Conservation (phyloP, 352 stramenopile genomes). For the Phytophthora syringae region DNA sequence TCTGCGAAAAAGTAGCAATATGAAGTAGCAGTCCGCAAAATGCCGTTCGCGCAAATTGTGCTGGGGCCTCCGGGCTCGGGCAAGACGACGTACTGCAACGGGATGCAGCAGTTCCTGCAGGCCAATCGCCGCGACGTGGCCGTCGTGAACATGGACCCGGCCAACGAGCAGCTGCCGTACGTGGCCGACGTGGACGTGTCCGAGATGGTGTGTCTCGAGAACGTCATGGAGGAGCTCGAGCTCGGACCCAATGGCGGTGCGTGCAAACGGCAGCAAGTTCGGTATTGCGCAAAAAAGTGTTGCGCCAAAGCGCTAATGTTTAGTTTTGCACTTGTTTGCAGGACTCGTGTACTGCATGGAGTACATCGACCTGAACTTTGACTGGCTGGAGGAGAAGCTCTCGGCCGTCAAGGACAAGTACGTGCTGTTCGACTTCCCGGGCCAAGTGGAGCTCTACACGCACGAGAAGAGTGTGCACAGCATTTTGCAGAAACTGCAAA, state of each 20-base stretch:
- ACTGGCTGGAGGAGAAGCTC: slow-evolving; percentile 97
- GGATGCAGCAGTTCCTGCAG: slow-evolving; percentile 95
- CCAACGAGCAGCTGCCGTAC: slow-evolving; percentile 93
- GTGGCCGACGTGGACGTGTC: slow-evolving; percentile 92
- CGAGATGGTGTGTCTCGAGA: slow-evolving; percentile 97
- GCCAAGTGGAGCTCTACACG: slow-evolving; percentile 99
- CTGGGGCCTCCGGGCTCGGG: slow-evolving; percentile 85
- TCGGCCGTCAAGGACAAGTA: slow-evolving; percentile 93
- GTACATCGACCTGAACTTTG: slow-evolving; percentile 98
- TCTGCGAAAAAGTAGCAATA: too few relatives aligned
- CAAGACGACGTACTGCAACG: slow-evolving; percentile 99
- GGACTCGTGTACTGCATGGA: slow-evolving; percentile 99
- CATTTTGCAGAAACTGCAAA: slow-evolving; percentile 95
- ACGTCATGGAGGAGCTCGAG: slow-evolving; percentile 94
- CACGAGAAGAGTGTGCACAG: slow-evolving; percentile 97
- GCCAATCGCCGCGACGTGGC: slow-evolving; percentile 73
- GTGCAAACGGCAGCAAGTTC: slow-evolving; percentile 18
- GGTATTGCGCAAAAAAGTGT: too few relatives aligned
- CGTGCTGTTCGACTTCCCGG: slow-evolving; percentile 98
- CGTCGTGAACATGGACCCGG: slow-evolving; percentile 98
- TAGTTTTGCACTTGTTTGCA: slow-evolving; percentile 18
- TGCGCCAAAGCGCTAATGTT: not conserved
- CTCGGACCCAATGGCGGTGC: slow-evolving; percentile 95
- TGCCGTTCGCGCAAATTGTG: slow-evolving; percentile 84
- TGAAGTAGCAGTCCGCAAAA: too few relatives aligned